A percentile compares a stretch with the other conserved stretches of the same genome.
Conservation (phyloP, 441 rosid species). For the Sinapis alba region DNA sequence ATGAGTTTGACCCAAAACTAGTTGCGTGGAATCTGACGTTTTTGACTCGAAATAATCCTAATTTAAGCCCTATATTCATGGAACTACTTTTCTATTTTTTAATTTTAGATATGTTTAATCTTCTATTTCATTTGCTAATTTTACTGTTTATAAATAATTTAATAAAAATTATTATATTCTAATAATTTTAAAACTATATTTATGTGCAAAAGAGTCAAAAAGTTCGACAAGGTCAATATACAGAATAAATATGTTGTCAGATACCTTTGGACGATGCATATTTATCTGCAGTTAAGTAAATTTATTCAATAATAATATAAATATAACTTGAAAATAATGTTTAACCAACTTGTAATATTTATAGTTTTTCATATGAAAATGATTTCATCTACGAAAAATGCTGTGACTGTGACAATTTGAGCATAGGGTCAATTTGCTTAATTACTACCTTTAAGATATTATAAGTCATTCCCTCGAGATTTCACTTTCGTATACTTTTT, state of each 20-base stretch:
- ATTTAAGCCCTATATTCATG: constrained; percentile 32
- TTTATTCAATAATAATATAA: not conserved
- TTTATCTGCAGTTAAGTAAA: not conserved
- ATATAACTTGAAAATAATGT: constrained; percentile 17
- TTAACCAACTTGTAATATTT: constrained; percentile 18
- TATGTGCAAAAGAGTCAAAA: not conserved
- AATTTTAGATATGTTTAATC: constrained; percentile 3
- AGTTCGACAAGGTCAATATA: not conserved
- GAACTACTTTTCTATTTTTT: constrained; percentile 8
- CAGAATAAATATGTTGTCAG: not conserved
- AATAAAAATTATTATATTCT: not conserved
- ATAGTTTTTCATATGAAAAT: not conserved
- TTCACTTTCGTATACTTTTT: constrained; percentile 26
- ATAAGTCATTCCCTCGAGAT: constrained; percentile 6
- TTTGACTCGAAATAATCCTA: constrained; percentile 21
- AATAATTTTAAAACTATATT: not conserved
- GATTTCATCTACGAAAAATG: not conserved
- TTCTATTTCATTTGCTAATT: not conserved
- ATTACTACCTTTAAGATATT: not conserved
- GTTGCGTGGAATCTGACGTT: not conserved
- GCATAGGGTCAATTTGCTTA: constrained; percentile 23
- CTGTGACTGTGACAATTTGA: constrained; percentile 9
- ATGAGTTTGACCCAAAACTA: constrained; percentile 22
- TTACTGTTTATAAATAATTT: not conserved
- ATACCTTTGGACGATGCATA: not conserved